Evolutionary conservation across 2,329 filamentous ascomycete genomes (phyloP).

Genomic region (Biscogniauxia sp.): DNA sequence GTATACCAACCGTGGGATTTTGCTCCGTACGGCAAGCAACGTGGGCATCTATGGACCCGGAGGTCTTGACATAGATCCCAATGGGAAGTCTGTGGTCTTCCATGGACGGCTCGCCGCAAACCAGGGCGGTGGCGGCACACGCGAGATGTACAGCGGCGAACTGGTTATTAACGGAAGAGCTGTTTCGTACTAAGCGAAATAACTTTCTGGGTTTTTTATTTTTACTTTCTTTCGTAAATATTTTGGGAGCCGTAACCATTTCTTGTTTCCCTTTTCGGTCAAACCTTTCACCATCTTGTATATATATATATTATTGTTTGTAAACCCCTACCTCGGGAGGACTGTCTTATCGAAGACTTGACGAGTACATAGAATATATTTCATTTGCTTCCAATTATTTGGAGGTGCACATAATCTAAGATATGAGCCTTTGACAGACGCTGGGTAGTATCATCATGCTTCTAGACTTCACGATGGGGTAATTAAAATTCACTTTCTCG

Average conservation of each 20-base stretch:
- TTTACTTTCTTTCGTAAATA: neutral
- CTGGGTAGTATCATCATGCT: too few relatives aligned
- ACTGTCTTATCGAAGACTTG: neutral
- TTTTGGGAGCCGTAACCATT: neutral
- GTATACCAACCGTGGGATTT: slow-evolving; percentile 29
- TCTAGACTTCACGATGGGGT: too few relatives aligned
- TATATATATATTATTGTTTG: neutral
- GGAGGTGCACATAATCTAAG: too few relatives aligned
- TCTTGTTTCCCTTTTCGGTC: neutral
- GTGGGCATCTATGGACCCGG: slow-evolving; percentile 29
- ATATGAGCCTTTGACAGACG: too few relatives aligned
- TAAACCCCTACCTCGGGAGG: too few relatives aligned
- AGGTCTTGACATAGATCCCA: slow-evolving; percentile 32
- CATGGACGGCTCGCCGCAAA: slow-evolving; percentile 26
- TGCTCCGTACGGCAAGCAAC: slow-evolving; percentile 29
- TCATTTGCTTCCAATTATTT: neutral
- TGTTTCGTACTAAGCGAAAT: slow-evolving; percentile 7
- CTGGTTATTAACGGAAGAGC: slow-evolving; percentile 25
- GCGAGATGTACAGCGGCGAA: slow-evolving; percentile 26
- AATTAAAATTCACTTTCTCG: too few relatives aligned
- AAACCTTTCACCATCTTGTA: neutral
- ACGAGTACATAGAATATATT: neutral
- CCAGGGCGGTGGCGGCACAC: slow-evolving; percentile 13
- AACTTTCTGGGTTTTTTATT: neutral
- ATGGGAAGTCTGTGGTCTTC: slow-evolving; percentile 28